Evolutionary conservation across 2,329 filamentous ascomycete species (phyloP).

Genomic region (Thelonectria blattea): DNA sequence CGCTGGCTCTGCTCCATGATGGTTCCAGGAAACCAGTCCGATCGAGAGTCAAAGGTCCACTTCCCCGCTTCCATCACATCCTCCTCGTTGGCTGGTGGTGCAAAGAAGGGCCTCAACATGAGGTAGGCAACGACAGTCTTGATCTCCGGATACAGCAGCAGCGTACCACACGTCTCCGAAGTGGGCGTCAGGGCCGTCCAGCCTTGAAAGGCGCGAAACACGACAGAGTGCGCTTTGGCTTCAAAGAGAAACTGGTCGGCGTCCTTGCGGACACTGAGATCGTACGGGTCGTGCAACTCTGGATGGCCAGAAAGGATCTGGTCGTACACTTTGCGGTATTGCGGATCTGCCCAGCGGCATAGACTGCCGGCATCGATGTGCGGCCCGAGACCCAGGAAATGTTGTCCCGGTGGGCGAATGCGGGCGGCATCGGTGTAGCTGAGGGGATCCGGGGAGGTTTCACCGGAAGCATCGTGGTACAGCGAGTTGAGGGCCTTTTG

Average conservation of each 20-base stretch:
- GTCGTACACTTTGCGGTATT: conserved; percentile 46
- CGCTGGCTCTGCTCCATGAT: conserved; percentile 20
- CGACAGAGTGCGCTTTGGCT: conserved; percentile 45
- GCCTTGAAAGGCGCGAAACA: conserved; percentile 48
- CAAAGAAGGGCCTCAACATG: conserved; percentile 16
- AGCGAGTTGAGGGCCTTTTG: conserved; percentile 46
- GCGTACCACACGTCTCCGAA: conserved; percentile 41
- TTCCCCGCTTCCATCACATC: conserved; percentile 40
- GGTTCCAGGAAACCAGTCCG: conserved; percentile 17
- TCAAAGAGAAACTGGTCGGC: conserved; percentile 45
- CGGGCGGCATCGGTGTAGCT: conserved; percentile 48
- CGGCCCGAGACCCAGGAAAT: conserved; percentile 49
- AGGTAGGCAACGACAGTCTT: conserved; percentile 10
- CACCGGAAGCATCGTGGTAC: conserved; percentile 43
- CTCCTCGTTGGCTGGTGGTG: not conserved
- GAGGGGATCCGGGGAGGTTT: conserved; percentile 43
- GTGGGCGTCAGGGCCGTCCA: conserved; percentile 50
- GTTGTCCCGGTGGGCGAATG: conserved; percentile 44
- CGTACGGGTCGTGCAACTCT: conserved; percentile 45
- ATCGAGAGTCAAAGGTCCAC: conserved; percentile 23
- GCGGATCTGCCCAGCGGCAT: conserved; percentile 48
- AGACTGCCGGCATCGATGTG: conserved; percentile 53
- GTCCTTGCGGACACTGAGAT: conserved; percentile 43
- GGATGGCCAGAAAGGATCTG: conserved; percentile 46
- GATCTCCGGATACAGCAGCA: conserved; percentile 46